Evolutionary conservation across 768 basidiomycete species (phyloP), one percentile per base, ranked within the genome.

Genomic region (Boletus tomentosulus): DNA sequence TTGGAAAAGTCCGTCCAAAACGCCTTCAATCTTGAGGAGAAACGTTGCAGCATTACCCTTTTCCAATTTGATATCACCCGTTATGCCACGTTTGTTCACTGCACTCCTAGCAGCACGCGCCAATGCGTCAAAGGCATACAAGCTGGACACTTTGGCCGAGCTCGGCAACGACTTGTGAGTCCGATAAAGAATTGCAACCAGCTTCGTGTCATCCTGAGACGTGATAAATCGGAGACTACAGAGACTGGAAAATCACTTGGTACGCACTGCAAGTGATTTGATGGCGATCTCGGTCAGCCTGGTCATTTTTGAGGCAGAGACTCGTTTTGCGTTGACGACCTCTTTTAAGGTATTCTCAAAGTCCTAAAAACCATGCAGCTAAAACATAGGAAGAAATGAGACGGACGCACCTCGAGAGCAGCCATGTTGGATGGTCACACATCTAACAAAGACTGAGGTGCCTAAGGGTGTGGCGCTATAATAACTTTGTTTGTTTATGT

Each of bases 81-180:
- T 74, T 27, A 83, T 66, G 48, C 77, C 76, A 49, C 81, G 79
- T 68, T 93, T 94, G 62, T 74, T 83, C 43, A 77, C 83, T 45
- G 84, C 77, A 54, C 76, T 75, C 55, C 84, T 79, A 19, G 92
- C 92, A 16, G 87, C 93, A 54, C 96, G 85, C 41, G 92, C 82
- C 56, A 99, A 78, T 19, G 95, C 90, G 73, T 99, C 95, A 67
- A 99, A 91, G 38, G 87, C 84, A 71, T 98, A 99, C 47, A 99
- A 77, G 72, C 92, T 93, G 37, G 83, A 84, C 55, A 95, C 81
- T 68, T 98, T 96, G 57, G 79, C 77, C 11, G 78, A 62, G 15
- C 81, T 70, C 4, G 84, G 73, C 34, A 96, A 77, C 9, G 85
- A 80, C 70, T 89, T 92, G 75, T 98, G 95, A 10, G 86, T 88